Conservation (phyloP, 192 early-diverging fungal species). For the Linnemannia schmuckeri region DNA sequence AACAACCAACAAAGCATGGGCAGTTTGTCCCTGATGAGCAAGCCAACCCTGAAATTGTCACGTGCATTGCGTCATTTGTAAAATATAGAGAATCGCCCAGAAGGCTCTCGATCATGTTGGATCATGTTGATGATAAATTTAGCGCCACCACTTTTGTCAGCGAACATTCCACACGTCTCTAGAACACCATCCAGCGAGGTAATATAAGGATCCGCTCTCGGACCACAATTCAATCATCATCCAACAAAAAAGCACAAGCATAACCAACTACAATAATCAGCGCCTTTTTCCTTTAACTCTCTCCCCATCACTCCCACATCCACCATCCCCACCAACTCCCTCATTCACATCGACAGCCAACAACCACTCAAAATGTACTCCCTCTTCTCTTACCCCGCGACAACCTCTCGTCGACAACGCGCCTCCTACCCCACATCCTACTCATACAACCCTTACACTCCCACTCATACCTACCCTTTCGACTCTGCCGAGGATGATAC, state of each 20-base stretch:
- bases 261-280: not conserved
- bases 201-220: not conserved
- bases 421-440: constrained; percentile 1
- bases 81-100: not conserved
- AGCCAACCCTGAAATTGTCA: not conserved
- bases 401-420: not conserved
- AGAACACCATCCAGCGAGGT: not conserved
- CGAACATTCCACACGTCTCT: not conserved
- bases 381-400: constrained; percentile 13
- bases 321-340: not conserved
- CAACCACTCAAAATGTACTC: constrained; percentile 7
- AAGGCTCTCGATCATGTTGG: not conserved
- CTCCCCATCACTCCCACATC: not conserved
- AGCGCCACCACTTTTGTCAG: not conserved
- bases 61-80: not conserved
- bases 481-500: constrained; percentile 7
- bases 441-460: not conserved
- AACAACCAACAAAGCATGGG: not conserved
- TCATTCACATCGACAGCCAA: not conserved
- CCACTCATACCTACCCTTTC: not conserved
- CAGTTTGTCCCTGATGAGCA: not conserved
- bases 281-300: too few relatives aligned
- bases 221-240: not conserved
- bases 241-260: not conserved
- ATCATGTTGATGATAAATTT: not conserved